phyloP scores from a whole-genome alignment of 148 eudicot species.

The Vaccinium darrowii region DNA sequence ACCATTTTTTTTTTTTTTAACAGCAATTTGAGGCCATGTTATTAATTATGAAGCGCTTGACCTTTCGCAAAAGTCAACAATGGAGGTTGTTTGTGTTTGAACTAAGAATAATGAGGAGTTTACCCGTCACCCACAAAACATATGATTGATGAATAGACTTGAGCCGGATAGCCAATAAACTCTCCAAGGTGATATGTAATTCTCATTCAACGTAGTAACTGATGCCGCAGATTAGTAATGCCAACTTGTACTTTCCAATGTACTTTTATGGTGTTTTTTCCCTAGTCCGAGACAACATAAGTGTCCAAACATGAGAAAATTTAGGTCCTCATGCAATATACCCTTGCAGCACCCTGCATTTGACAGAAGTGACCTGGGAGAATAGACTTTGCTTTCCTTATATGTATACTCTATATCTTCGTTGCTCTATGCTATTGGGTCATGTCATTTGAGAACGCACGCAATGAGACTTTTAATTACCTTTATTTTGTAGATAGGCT shows the following conservation, averaged over 20 bases:
- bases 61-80: background rate
- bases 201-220: background rate
- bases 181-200: background rate
- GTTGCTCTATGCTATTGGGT: background rate
- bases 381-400: background rate
- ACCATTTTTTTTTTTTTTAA: no score
- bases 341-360: background rate
- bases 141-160: background rate
- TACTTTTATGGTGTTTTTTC: background rate
- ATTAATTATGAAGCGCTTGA: background rate
- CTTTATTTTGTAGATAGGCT: background rate
- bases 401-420: background rate
- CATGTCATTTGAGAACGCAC: background rate
- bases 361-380: background rate
- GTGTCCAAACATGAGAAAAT: background rate
- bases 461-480: background rate
- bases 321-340: background rate
- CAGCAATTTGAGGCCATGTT: background rate
- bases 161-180: background rate
- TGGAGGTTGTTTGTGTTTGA: background rate
- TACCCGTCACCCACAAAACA: conserved; percentile 2
- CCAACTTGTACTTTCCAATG: background rate
- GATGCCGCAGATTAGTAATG: no score
- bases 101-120: background rate
- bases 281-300: background rate